Evolutionary conservation across 441 rosid genomes (phyloP), one percentile per base, ranked within the genome.

Genomic region (Aquilaria agallochum): DNA sequence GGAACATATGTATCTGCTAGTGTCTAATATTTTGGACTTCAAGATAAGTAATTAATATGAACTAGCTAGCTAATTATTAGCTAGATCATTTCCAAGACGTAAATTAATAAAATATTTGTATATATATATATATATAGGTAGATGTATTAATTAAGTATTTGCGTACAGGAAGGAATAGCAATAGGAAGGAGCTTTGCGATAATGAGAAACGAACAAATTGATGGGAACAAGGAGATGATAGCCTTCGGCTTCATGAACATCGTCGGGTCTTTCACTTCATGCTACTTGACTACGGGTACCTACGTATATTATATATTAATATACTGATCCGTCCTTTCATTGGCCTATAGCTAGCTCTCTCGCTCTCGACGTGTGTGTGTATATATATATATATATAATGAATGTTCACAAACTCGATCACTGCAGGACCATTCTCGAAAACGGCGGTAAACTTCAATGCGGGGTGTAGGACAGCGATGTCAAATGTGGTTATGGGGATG

Each of bases 211-310:
- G 86, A 89, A 58, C 95, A 90, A 70, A 83, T 78, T 5, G 98
- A 92, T 68, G 98, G 98, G 27, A 92, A 86, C 77, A 92, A 92
- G 66, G 98, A 92, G 82, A 92, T 92, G 78, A 59, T 86, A 30
- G 95, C 98, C 50, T 89, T 89, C 67, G 98, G 98, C 60, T 66
- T 89, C 32, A 92, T 92, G 98, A 92, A 89, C 80, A 73, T 88
- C 2, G 36, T 80, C 20, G 98, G 98, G 45, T 92, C 98, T 33
- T 83, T 78, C 74, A 79, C 87, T 56, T 92, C 98, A 31, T 92
- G 98, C 77, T 92, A 92, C 84, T 68, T 92, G 60, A 89, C 98
- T 52, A 87, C 96, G 0, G 92, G 97, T 88, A 73, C 45, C 2
- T 50, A 6, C 5, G 7, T 3, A 7, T 36, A 36, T 20, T 20